Evolutionary conservation across 2,329 filamentous ascomycete genomes (phyloP).

Genomic region (Alternaria alternata): DNA sequence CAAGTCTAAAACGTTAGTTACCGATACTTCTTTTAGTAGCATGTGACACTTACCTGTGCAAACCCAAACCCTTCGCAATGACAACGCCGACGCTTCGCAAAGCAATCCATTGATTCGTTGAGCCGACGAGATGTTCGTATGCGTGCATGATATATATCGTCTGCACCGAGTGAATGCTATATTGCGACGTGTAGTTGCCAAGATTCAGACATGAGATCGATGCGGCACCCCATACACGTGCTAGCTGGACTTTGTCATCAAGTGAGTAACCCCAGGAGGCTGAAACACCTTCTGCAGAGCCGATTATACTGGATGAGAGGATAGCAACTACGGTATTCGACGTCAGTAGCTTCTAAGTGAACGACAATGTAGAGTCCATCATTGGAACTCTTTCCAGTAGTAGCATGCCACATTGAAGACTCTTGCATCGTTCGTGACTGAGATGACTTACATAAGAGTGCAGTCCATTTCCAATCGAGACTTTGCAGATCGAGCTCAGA

Average conservation of each 20-base stretch:
- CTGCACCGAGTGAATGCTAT: slow-evolving; percentile 52
- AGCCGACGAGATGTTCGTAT: slow-evolving; percentile 59
- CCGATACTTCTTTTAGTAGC: not conserved
- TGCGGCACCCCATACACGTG: slow-evolving; percentile 58
- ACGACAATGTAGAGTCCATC: not conserved
- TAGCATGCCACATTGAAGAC: not conserved
- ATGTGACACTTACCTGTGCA: slow-evolving; percentile 46
- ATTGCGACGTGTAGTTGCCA: slow-evolving; percentile 56
- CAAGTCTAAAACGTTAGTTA: slow-evolving; percentile 23
- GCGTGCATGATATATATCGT: slow-evolving; percentile 60
- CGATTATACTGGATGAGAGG: slow-evolving; percentile 55
- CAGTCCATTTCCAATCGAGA: slow-evolving; percentile 52
- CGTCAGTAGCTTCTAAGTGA: slow-evolving; percentile 21
- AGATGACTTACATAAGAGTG: slow-evolving; percentile 41
- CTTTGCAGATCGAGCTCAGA: slow-evolving; percentile 49
- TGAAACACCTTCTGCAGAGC: slow-evolving; percentile 48
- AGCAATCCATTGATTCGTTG: slow-evolving; percentile 58
- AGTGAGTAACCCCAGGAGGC: slow-evolving; percentile 56
- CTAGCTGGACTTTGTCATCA: slow-evolving; percentile 53
- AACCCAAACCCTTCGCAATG: slow-evolving; percentile 58
- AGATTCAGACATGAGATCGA: slow-evolving; percentile 56
- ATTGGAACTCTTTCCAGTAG: not conserved
- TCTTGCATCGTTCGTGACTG: not conserved
- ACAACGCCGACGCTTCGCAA: slow-evolving; percentile 56
- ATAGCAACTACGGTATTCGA: slow-evolving; percentile 45